Evolutionary conservation across 306 rosid genomes (phyloP).

Genomic region (Vigna unguiculata): DNA sequence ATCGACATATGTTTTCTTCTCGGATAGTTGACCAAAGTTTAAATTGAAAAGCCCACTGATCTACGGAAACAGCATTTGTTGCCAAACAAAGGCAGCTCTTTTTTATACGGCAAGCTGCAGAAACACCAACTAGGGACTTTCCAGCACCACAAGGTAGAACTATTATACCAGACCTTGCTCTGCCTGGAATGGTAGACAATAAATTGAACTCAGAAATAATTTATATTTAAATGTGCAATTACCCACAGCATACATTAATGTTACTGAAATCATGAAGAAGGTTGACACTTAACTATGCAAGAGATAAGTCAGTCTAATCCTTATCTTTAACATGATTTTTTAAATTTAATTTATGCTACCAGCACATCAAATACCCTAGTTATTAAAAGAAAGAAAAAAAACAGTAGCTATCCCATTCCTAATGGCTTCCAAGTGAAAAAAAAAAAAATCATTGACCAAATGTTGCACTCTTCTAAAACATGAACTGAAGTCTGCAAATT

Average conservation of each 20-base stretch:
- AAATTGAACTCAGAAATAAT: constrained; percentile 32
- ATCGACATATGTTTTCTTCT: constrained; percentile 95
- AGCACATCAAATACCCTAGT: constrained; percentile 13
- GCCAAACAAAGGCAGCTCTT: constrained; percentile 98
- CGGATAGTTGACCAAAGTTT: constrained; percentile 95
- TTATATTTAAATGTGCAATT: constrained; percentile 23
- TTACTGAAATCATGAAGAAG: constrained; percentile 25
- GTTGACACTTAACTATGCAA: background rate
- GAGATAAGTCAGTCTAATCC: background rate
- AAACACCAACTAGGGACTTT: constrained; percentile 96
- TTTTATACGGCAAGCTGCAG: constrained; percentile 92
- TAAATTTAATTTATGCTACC: constrained; percentile 21
- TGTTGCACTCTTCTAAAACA: constrained; percentile 28
- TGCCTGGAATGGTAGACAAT: constrained; percentile 60
- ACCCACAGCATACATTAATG: constrained; percentile 26
- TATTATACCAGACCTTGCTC: constrained; percentile 98
- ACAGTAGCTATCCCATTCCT: background rate
- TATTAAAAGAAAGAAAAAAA: background rate
- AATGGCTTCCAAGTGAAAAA: constrained; percentile 10
- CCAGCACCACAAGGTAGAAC: constrained; percentile 99
- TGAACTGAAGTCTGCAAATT: background rate
- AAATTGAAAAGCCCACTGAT: constrained; percentile 99
- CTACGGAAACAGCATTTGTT: constrained; percentile 97
- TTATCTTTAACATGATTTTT: constrained; percentile 6
- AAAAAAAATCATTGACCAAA: constrained; percentile 21